A percentile compares a stretch with the other conserved stretches of the same genome.
These are phyloP conservation scores for Ophiostoma tasmaniense DNA, from an alignment of 2,329 filamentous ascomycete species.

Conservation along the genomic window DNA sequence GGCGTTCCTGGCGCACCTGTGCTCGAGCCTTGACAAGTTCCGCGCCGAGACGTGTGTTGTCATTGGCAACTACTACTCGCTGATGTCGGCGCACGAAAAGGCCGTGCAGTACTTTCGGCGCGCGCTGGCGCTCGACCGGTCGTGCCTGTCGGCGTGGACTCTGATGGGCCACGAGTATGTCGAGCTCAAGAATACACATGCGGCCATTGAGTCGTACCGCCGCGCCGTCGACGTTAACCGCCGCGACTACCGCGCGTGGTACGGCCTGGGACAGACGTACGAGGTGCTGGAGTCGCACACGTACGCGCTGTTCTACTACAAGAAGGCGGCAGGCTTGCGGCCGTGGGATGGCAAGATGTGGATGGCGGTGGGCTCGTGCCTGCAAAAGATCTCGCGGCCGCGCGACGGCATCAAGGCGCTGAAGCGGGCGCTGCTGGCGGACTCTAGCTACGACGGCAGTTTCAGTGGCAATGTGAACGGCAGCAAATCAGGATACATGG, in stretches of 20 bases:
- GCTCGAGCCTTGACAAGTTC: constrained; percentile 88
- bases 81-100: constrained; percentile 93
- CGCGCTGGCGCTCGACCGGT: constrained; percentile 79
- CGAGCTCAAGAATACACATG: constrained; percentile 96
- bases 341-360: constrained; percentile 98
- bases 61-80: constrained; percentile 92
- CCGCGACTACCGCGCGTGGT: constrained; percentile 96
- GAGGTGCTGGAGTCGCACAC: constrained; percentile 97
- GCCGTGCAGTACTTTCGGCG: constrained; percentile 96
- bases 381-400: constrained; percentile 78
- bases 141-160: constrained; percentile 92
- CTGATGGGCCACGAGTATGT: constrained; percentile 99
- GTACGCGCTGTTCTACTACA: constrained; percentile 96
- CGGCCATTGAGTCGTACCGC: constrained; percentile 92
- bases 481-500: constrained; percentile 53
- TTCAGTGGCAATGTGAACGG: constrained; percentile 38
- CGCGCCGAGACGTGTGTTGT: constrained; percentile 95
- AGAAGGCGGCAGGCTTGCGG: constrained; percentile 84
- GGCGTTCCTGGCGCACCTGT: constrained; percentile 84
- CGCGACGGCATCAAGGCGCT: constrained; percentile 91
- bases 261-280: constrained; percentile 92
- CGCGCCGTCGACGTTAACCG: constrained; percentile 93
- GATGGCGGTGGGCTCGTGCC: constrained; percentile 88
- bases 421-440: constrained; percentile 82
- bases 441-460: constrained; percentile 69